These are phyloP conservation scores for Heritiera fomes DNA, from an alignment of 345 rosid genomes.

Conservation along the genomic window DNA sequence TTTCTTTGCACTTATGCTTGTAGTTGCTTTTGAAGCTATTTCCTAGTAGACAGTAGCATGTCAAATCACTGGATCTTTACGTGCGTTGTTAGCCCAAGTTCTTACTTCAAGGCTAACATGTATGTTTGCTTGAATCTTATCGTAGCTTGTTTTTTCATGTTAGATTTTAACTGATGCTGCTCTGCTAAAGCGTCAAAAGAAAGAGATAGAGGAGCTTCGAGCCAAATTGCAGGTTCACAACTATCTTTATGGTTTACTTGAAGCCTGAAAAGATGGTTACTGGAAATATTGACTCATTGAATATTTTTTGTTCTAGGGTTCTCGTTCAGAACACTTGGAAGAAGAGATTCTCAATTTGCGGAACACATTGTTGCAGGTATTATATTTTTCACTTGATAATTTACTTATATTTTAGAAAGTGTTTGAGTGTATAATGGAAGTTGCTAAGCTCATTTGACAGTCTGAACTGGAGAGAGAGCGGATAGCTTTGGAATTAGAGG, in stretches of 20 bases:
- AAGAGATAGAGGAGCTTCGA: conserved; percentile 96
- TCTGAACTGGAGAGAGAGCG: conserved; percentile 95
- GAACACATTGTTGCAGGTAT: conserved; percentile 84
- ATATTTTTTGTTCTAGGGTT: conserved; percentile 49
- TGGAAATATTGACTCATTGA: conserved; percentile 5
- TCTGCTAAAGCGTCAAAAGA: conserved; percentile 91
- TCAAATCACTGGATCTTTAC: conserved; percentile 18
- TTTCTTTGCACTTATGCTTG: neutral
- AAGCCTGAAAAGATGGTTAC: conserved; percentile 7
- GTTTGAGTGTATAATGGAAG: conserved; percentile 19
- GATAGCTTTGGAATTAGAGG: conserved; percentile 87
- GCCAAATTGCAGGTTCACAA: conserved; percentile 71
- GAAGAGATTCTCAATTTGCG: conserved; percentile 91
- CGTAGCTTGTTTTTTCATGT: conserved; percentile 18
- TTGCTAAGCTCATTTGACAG: conserved; percentile 39
- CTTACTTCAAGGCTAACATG: neutral
- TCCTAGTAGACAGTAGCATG: conserved; percentile 1
- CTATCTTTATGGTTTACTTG: neutral
- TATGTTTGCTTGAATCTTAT: conserved; percentile 18
- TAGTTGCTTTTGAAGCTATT: conserved; percentile 9
- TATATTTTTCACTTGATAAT: conserved; percentile 19
- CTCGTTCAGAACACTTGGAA: conserved; percentile 83
- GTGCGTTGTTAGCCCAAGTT: neutral
- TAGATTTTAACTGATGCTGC: conserved; percentile 96
- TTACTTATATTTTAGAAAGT: conserved; percentile 15